Conservation (phyloP, 2,329 filamentous ascomycete genomes). For the Claviceps cyperi region DNA sequence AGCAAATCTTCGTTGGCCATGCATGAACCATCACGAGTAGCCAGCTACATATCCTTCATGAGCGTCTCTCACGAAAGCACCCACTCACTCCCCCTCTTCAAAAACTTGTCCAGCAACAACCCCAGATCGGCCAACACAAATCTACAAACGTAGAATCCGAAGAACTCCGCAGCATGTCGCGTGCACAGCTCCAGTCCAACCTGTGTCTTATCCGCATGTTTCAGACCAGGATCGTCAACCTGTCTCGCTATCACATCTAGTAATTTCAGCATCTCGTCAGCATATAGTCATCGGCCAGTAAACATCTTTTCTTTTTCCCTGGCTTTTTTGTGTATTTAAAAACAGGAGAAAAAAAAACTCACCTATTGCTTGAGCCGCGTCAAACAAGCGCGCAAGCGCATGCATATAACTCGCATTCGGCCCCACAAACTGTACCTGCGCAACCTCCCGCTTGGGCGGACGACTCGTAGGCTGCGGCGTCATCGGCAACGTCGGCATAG, state of each 20-base stretch:
- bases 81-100: constrained; percentile 96
- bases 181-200: constrained; percentile 90
- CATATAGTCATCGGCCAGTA: neutral
- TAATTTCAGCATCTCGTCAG: neutral
- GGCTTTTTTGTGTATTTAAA: neutral
- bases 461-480: constrained; percentile 49
- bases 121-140: constrained; percentile 82
- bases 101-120: constrained; percentile 83
- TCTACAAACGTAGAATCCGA: constrained; percentile 89
- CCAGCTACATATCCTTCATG: no score
- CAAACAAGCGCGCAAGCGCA: constrained; percentile 77
- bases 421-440: constrained; percentile 57
- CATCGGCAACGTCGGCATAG: constrained; percentile 64
- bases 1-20: no score
- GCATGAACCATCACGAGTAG: no score
- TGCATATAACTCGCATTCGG: constrained; percentile 86
- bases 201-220: constrained; percentile 83
- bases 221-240: constrained; percentile 86
- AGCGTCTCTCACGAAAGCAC: constrained; percentile 29
- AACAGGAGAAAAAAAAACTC: constrained; percentile 9
- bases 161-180: constrained; percentile 90
- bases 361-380: constrained; percentile 88
- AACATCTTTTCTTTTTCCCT: neutral
- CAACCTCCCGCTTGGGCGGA: constrained; percentile 57
- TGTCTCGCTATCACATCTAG: constrained; percentile 89